Evolutionary conservation across 768 basidiomycete genomes (phyloP), one percentile per base, ranked within the genome.

Genomic region (Russula ochroleuca): DNA sequence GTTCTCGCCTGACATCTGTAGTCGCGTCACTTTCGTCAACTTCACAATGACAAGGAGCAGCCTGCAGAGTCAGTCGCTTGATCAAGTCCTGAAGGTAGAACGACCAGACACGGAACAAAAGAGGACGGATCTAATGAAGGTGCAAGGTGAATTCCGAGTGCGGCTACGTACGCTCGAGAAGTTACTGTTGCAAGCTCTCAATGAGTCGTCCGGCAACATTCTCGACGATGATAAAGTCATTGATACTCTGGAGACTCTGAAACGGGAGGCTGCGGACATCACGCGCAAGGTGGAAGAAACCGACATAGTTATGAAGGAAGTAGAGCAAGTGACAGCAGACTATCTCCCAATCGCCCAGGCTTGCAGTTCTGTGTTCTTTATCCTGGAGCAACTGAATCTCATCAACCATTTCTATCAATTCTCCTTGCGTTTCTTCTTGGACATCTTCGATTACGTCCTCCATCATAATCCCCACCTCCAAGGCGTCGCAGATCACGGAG

Each of bases 361-460:
- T 5, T 97, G 95, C 81, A 96, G 94, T 73, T 86, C 93, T 1
- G 87, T 98, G 48, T 99, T 92, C 84, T 99, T 99, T 78, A 90
- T 96, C 63, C 79, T 99, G 69, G 96, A 98, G 71, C 94, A 98
- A 71, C 82, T 98, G 55, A 89, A 92, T 72, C 81, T 89, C 58
- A 84, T 98, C 78, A 93, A 96, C 72, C 96, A 97, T 76, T 98
- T 98, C 79, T 99, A 99, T 72, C 93, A 98, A 74, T 99, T 99
- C 80, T 98, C 97, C 2, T 82, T 99, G 51, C 88, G 81, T 33
- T 98, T 96, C 82, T 99, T 99, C 89, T 83, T 98, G 63, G 96
- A 97, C 73, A 96, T 98, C 71, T 99, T 99, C 76, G 93, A 98
- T 76, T 92, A 90, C 69, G 86, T 96, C 62, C 83, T 98, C 9